phyloP scores from a whole-genome alignment of 1,284 basidiomycete genomes.

The Thecaphora thlaspeos region DNA sequence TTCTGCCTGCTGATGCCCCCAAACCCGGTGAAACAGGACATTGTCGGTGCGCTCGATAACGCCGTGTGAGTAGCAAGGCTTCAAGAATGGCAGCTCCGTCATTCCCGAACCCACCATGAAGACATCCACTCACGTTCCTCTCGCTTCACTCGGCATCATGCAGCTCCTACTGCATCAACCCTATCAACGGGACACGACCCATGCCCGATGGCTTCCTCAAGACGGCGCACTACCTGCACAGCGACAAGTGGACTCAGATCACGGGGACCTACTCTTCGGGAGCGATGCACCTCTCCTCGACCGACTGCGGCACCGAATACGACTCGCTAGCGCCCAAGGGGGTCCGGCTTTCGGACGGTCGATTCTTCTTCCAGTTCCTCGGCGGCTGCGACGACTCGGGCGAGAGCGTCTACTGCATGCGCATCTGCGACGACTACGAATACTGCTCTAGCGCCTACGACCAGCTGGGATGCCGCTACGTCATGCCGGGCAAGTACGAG shows the following conservation, averaged over 20 bases:
- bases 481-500: conserved; percentile 41
- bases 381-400: conserved; percentile 52
- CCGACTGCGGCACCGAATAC: conserved; percentile 47
- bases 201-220: conserved; percentile 50
- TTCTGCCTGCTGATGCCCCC: conserved; percentile 53
- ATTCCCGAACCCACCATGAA: too few species aligned
- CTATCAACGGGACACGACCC: conserved; percentile 43
- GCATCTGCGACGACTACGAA: conserved; percentile 40
- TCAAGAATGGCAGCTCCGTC: too few species aligned
- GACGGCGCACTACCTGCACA: conserved; percentile 46
- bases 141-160: not conserved
- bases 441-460: conserved; percentile 49
- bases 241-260: conserved; percentile 39
- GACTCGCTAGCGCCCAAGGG: conserved; percentile 36
- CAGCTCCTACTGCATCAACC: conserved; percentile 46
- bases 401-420: conserved; percentile 39
- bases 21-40: conserved; percentile 43
- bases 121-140: too few species aligned
- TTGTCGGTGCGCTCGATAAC: conserved; percentile 50
- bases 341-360: conserved; percentile 38
- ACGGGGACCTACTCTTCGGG: conserved; percentile 45
- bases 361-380: conserved; percentile 42
- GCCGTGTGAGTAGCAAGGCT: conserved; percentile 28
- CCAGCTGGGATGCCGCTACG: conserved; percentile 44
- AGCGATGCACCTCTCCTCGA: conserved; percentile 43